Evolutionary conservation across 2,329 filamentous ascomycete genomes (phyloP), one percentile per base, ranked within the genome.

Genomic region (Colletotrichum tamarilloi): DNA sequence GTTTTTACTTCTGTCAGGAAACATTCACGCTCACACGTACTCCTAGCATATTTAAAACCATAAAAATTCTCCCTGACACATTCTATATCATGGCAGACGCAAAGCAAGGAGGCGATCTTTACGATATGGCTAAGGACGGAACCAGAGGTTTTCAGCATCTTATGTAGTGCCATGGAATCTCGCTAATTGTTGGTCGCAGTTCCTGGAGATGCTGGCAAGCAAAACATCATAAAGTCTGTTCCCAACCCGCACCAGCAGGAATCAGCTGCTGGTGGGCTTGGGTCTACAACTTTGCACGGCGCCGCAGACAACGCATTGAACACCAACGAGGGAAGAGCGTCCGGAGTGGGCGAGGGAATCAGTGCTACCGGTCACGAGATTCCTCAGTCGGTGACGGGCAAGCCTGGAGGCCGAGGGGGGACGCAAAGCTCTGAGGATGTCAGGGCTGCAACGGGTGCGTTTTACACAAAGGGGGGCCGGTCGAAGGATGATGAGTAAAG

Each of bases 351-450:
- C 14, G 67, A 70, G 19, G 67, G 62, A 1, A 70, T 66, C 9
- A 66, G 30, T 8, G 67, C 22, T 4, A 70, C 60, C 1, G 67
- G 62, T 3, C 30, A 70, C 28, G 67, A 52, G 3, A 60, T 70
- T 12, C 67, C 62, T 5, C 62, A 70, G 28, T 70, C 67, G 11
- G 28, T 62, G 2, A 57, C 62, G 8, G 67, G 55, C 22, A 70
- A 70, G 55, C 67, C 67, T 3, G 67, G 67, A 4, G 67, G 67
- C 7, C 53, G 67, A 19, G 62, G 67, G 2, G 67, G 67, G 14
- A 70, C 67, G 1, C 62, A 70, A n/a, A 24, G 62, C 4, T 70
- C 67, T 6, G 62, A 70, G 16, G 67, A 66, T 3, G n/a, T 70
- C 1, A 53, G 62, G 22, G 55, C 53, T 0, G 42, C 42, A 1